Conservation (phyloP, 257 asterid species). For the Scutellaria baicalensis region DNA sequence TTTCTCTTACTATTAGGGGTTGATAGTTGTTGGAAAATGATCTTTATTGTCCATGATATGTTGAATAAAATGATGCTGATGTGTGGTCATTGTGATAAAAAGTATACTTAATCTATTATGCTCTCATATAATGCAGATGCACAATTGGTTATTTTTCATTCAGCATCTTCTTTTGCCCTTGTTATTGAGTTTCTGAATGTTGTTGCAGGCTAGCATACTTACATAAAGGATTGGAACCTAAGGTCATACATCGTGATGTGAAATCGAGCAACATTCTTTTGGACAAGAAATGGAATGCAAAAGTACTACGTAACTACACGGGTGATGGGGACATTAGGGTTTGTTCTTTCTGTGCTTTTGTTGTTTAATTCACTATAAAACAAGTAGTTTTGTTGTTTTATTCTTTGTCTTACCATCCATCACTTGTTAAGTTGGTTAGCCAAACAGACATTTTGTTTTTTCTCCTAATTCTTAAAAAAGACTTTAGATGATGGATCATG, state of each 20-base stretch:
- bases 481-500: too few relatives aligned
- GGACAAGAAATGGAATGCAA: slow-evolving; percentile 82
- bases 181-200: neutral
- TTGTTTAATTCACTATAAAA: neutral
- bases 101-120: neutral
- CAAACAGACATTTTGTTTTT: too few relatives aligned
- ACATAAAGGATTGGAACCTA: slow-evolving; percentile 97
- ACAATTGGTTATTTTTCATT: neutral
- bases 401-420: neutral
- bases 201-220: slow-evolving; percentile 76
- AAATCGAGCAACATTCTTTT: slow-evolving; percentile 95
- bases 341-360: slow-evolving; percentile 24
- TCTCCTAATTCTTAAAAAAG: too few relatives aligned
- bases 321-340: slow-evolving; percentile 99
- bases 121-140: neutral
- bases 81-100: neutral
- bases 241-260: slow-evolving; percentile 98
- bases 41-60: neutral
- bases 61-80: too few relatives aligned
- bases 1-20: neutral
- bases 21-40: neutral
- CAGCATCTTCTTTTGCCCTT: neutral
- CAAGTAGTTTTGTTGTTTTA: neutral
- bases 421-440: too few relatives aligned
- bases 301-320: slow-evolving; percentile 90